These are phyloP conservation scores for Haematococcus sp. DNA, from an alignment of 139 green algal species.

Conservation along the genomic window DNA sequence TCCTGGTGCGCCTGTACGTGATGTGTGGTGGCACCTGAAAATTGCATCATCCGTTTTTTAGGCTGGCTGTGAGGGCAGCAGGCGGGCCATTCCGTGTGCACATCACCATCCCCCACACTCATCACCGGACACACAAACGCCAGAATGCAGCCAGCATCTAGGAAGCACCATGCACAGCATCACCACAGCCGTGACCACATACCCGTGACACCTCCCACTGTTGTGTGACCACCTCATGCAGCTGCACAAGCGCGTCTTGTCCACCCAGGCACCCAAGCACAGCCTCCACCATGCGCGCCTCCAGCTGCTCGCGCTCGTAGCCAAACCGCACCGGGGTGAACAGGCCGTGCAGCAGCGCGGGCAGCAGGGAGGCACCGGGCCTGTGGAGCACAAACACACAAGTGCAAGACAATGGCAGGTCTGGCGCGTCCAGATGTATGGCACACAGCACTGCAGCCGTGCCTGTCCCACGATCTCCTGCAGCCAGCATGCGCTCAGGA, in stretches of 20 bases:
- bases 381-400: background rate
- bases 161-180: background rate
- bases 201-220: background rate
- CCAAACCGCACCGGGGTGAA: slow-evolving; percentile 26
- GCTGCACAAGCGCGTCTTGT: background rate
- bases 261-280: background rate
- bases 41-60: too few relatives aligned
- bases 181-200: background rate
- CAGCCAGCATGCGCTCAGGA: too few relatives aligned
- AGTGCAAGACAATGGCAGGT: too few relatives aligned
- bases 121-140: too few relatives aligned
- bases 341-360: slow-evolving; percentile 15
- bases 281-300: background rate
- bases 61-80: too few relatives aligned
- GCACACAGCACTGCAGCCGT: too few relatives aligned
- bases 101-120: too few relatives aligned
- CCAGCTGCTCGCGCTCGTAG: slow-evolving; percentile 18
- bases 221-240: background rate
- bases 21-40: too few relatives aligned
- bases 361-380: slow-evolving; percentile 3
- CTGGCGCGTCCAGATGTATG: too few relatives aligned
- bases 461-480: too few relatives aligned
- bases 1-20: background rate
- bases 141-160: too few relatives aligned
- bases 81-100: too few relatives aligned